These are phyloP conservation scores for Aspergillus udagawae DNA, from an alignment of 2,329 filamentous ascomycete genomes.

Conservation along the genomic window DNA sequence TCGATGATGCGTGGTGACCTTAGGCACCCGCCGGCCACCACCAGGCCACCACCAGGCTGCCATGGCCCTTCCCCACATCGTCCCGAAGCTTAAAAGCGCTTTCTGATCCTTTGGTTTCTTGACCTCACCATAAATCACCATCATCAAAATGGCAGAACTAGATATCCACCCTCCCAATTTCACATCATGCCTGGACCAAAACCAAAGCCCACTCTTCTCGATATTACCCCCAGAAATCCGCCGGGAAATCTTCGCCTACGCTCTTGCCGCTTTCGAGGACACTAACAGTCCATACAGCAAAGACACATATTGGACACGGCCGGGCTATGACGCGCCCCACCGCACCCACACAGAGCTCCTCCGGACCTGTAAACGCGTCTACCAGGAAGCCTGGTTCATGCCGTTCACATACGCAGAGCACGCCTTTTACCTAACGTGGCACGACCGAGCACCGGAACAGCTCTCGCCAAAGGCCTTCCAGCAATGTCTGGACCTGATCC, in stretches of 20 bases:
- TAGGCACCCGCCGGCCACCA: not conserved
- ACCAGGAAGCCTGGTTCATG: conserved; percentile 43
- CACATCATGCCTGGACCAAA: conserved; percentile 6
- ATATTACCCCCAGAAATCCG: conserved; percentile 49
- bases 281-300: conserved; percentile 19
- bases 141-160: not conserved
- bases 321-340: conserved; percentile 38
- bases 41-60: not conserved
- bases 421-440: conserved; percentile 34
- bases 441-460: conserved; percentile 29
- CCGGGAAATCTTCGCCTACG: conserved; percentile 44
- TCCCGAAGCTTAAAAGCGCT: not conserved
- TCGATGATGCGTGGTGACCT: not conserved
- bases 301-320: conserved; percentile 39
- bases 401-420: conserved; percentile 41
- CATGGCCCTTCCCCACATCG: not conserved
- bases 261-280: conserved; percentile 39
- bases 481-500: conserved; percentile 14
- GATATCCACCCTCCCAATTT: not conserved
- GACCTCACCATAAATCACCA: not conserved
- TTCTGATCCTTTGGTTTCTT: not conserved
- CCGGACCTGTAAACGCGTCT: conserved; percentile 42
- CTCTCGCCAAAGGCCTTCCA: conserved; percentile 10
- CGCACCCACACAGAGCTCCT: conserved; percentile 39
- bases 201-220: conserved; percentile 29